Conservation (phyloP, 2,329 filamentous ascomycete genomes). For the Monosporascus sp. region DNA sequence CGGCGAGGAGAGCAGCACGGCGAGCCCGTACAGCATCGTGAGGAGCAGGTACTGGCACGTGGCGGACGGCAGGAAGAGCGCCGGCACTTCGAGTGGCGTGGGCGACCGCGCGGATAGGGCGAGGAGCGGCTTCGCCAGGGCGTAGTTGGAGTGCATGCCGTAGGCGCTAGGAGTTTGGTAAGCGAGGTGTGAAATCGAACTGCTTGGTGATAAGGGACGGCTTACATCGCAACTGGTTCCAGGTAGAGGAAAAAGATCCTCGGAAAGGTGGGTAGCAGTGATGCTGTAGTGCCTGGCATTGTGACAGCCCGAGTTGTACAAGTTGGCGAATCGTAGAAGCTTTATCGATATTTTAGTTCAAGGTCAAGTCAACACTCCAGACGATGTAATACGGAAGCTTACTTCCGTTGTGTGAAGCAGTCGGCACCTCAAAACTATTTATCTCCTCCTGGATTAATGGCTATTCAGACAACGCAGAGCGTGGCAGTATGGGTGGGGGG, state of each 20-base stretch:
- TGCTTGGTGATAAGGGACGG: not conserved
- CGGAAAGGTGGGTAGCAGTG: conserved; percentile 17
- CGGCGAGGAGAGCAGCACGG: conserved; percentile 14
- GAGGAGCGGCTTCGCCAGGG: conserved; percentile 7
- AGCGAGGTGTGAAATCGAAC: too few species aligned
- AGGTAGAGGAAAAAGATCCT: conserved; percentile 22
- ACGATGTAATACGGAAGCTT: not conserved
- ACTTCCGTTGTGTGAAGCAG: too few species aligned
- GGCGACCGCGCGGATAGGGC: conserved; percentile 6
- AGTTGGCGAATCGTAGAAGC: not conserved
- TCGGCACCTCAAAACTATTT: too few species aligned
- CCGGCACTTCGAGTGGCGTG: conserved; percentile 6
- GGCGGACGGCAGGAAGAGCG: conserved; percentile 9
- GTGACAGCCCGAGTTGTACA: not conserved
- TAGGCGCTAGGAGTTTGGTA: conserved; percentile 7
- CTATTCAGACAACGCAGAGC: not conserved
- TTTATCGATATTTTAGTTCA: too few species aligned
- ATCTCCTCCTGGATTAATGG: too few species aligned
- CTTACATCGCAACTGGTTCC: conserved; percentile 18
- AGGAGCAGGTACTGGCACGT: conserved; percentile 11
- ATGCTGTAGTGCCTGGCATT: conserved; percentile 18
- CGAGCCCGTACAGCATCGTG: conserved; percentile 19
- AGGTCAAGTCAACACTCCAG: not conserved
- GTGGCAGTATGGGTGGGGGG: not conserved
- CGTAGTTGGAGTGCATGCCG: conserved; percentile 14